Conservation (phyloP, 2,329 filamentous ascomycete genomes). For the Diaporthe sp. region DNA sequence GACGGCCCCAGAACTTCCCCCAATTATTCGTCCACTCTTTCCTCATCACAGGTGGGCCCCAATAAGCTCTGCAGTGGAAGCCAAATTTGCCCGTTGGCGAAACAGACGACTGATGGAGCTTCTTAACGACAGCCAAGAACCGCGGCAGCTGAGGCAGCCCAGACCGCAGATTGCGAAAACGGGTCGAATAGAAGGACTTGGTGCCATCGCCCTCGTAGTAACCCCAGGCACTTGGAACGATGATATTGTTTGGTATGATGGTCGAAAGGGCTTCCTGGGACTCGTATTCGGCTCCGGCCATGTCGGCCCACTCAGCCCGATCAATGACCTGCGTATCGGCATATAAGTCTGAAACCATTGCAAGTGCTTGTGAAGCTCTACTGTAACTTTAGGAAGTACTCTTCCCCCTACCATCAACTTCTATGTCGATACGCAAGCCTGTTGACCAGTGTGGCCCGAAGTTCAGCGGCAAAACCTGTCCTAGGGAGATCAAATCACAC, state of each 20-base stretch:
- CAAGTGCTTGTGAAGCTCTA: not conserved
- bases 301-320: slow-evolving; percentile 22
- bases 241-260: slow-evolving; percentile 1
- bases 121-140: not conserved
- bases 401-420: not conserved
- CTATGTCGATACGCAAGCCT: slow-evolving; percentile 28
- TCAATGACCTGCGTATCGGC: not conserved
- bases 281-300: slow-evolving; percentile 19
- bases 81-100: slow-evolving; percentile 42
- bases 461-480: not conserved
- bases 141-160: not conserved
- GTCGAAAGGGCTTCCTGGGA: slow-evolving; percentile 6
- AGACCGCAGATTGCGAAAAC: not conserved
- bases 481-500: not conserved
- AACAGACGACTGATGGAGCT: not conserved
- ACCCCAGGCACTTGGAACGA: slow-evolving; percentile 15
- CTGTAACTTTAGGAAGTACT: slow-evolving; percentile 8
- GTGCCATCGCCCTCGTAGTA: not conserved
- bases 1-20: slow-evolving; percentile 49
- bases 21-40: slow-evolving; percentile 49
- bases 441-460: slow-evolving; percentile 22
- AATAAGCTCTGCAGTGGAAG: slow-evolving; percentile 47
- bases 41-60: slow-evolving; percentile 44
- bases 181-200: slow-evolving; percentile 15
- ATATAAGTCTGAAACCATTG: not conserved